Conservation (phyloP, 2,329 filamentous ascomycete species). For the Colletotrichum chlorophyti region DNA sequence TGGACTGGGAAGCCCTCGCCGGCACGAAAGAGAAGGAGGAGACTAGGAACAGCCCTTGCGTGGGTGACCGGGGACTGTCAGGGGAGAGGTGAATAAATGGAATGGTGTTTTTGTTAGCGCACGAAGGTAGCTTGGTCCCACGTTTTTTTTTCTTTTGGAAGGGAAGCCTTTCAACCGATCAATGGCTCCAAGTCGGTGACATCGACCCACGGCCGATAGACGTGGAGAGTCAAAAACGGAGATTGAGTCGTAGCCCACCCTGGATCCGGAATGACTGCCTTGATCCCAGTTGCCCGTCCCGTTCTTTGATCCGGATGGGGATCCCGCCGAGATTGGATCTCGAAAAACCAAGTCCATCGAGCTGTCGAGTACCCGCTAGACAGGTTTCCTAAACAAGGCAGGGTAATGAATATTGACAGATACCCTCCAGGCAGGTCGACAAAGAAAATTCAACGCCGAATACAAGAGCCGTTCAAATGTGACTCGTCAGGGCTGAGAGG, state of each 20-base stretch:
- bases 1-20: not conserved
- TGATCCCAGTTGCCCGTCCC: not conserved
- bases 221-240: not conserved
- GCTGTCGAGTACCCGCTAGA: not conserved
- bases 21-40: not conserved
- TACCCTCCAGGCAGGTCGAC: too few species aligned
- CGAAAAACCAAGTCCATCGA: conserved; percentile 17
- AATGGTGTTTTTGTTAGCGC: conserved; percentile 3
- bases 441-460: not conserved
- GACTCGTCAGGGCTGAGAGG: conserved; percentile 7
- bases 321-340: conserved; percentile 15
- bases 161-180: not conserved
- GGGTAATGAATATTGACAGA: too few species aligned
- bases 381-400: not conserved
- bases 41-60: not conserved
- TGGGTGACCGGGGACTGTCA: not conserved
- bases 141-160: not conserved
- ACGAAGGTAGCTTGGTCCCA: not conserved
- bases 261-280: too few species aligned
- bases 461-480: not conserved
- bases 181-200: conserved; percentile 10
- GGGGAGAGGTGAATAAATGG: not conserved
- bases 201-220: not conserved
- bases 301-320: conserved; percentile 8
- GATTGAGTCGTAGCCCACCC: too few species aligned